phyloP scores from a whole-genome alignment of 2,329 filamentous ascomycete genomes.

The Macroventuria anomochaeta region DNA sequence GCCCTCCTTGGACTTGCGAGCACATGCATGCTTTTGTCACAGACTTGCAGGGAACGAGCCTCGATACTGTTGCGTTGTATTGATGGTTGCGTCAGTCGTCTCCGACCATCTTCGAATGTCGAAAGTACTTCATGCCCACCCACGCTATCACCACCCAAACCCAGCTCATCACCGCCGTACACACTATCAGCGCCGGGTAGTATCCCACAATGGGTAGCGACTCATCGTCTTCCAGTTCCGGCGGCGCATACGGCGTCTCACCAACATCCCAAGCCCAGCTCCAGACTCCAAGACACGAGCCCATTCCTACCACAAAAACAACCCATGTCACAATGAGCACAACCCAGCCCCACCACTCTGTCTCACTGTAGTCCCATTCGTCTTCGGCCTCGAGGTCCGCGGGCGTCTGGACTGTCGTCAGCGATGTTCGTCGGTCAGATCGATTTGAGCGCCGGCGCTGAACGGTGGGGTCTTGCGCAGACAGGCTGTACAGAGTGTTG shows the following conservation, averaged over 20 bases:
- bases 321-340: slow-evolving; percentile 90
- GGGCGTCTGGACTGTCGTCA: slow-evolving; percentile 32
- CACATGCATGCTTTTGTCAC: neutral
- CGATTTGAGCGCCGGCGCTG: slow-evolving; percentile 43
- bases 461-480: slow-evolving; percentile 28
- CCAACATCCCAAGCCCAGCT: slow-evolving; percentile 99
- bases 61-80: neutral
- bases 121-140: slow-evolving; percentile 99
- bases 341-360: slow-evolving; percentile 98
- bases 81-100: slow-evolving; percentile 51
- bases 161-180: slow-evolving; percentile 97
- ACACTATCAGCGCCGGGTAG: slow-evolving; percentile 90
- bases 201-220: slow-evolving; percentile 96
- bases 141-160: slow-evolving; percentile 97
- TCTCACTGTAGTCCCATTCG: slow-evolving; percentile 92
- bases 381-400: slow-evolving; percentile 46
- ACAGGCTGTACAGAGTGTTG: slow-evolving; percentile 49
- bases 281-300: slow-evolving; percentile 92
- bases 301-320: slow-evolving; percentile 96
- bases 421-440: slow-evolving; percentile 32
- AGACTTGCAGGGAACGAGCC: neutral
- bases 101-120: slow-evolving; percentile 88
- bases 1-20: neutral
- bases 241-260: slow-evolving; percentile 92
- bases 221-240: slow-evolving; percentile 92